phyloP scores from a whole-genome alignment of 1,139 yeast species.

The Hansenula sp. region DNA sequence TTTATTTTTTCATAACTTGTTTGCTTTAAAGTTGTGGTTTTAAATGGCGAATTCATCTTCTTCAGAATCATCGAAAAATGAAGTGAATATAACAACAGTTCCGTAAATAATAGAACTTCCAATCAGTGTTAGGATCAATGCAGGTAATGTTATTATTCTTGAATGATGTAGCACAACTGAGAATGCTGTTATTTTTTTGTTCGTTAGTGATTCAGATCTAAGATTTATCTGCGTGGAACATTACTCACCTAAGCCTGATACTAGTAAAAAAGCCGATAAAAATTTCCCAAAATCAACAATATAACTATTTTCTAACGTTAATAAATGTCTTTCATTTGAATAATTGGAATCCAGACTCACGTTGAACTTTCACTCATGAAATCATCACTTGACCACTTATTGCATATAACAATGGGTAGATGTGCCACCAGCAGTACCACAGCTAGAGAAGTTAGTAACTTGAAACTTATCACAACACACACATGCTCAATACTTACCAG shows the following conservation, averaged over 20 bases:
- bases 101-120: conserved; percentile 74
- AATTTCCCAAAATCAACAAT: conserved; percentile 65
- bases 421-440: conserved; percentile 57
- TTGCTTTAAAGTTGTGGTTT: background rate
- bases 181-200: conserved; percentile 30
- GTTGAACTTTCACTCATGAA: conserved; percentile 42
- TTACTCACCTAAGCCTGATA: conserved; percentile 48
- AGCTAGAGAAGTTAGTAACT: conserved; percentile 20
- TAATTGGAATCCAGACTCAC: conserved; percentile 23
- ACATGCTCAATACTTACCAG: conserved; percentile 12
- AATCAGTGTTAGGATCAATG: conserved; percentile 56
- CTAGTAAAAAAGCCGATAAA: conserved; percentile 60
- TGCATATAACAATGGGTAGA: conserved; percentile 57
- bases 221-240: too few species aligned
- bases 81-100: conserved; percentile 69
- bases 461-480: background rate
- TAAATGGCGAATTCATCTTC: conserved; percentile 26
- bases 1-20: background rate
- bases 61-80: conserved; percentile 61
- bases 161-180: conserved; percentile 69
- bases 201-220: background rate
- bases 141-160: conserved; percentile 51
- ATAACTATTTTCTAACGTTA: conserved; percentile 22
- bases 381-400: conserved; percentile 38
- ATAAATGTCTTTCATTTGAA: conserved; percentile 2